Conservation (phyloP, 2,329 filamentous ascomycete species). For the Arthrobotrys entomopaga region DNA sequence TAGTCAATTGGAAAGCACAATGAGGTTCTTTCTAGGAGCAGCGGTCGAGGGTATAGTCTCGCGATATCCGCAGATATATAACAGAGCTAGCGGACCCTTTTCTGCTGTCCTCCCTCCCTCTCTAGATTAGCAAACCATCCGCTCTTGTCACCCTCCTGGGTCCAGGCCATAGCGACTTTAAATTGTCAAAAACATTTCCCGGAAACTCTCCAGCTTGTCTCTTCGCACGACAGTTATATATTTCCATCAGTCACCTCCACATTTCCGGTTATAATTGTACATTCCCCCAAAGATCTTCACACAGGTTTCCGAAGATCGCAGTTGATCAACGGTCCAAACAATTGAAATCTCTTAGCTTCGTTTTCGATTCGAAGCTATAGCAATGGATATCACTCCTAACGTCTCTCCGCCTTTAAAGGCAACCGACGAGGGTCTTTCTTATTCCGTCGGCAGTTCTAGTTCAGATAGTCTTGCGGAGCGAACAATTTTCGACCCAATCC, state of each 20-base stretch:
- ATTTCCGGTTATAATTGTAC: not conserved
- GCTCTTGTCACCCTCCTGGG: constrained; percentile 14
- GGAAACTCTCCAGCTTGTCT: not conserved
- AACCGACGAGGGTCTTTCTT: constrained; percentile 17
- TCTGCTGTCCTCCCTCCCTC: constrained; percentile 6
- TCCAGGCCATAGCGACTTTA: constrained; percentile 14
- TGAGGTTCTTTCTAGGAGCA: not conserved
- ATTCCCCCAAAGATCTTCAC: constrained; percentile 11
- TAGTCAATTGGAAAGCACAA: constrained; percentile 4
- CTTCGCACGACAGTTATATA: not conserved
- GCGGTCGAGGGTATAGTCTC: constrained; percentile 3
- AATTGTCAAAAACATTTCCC: not conserved
- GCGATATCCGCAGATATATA: constrained; percentile 42
- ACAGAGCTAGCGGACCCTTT: constrained; percentile 48
- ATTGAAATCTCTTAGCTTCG: not conserved
- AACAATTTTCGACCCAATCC: constrained; percentile 78
- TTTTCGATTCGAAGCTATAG: not conserved
- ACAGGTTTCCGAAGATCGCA: constrained; percentile 24
- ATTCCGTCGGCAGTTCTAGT: constrained; percentile 46
- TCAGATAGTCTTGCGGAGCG: constrained; percentile 64
- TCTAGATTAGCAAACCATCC: constrained; percentile 18
- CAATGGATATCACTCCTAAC: constrained; percentile 21
- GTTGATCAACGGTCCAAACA: constrained; percentile 19
- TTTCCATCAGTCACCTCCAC: not conserved
- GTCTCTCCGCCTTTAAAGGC: constrained; percentile 43